Conservation (phyloP, 2,329 filamentous ascomycete genomes). For the Colletotrichum chrysophilum region DNA sequence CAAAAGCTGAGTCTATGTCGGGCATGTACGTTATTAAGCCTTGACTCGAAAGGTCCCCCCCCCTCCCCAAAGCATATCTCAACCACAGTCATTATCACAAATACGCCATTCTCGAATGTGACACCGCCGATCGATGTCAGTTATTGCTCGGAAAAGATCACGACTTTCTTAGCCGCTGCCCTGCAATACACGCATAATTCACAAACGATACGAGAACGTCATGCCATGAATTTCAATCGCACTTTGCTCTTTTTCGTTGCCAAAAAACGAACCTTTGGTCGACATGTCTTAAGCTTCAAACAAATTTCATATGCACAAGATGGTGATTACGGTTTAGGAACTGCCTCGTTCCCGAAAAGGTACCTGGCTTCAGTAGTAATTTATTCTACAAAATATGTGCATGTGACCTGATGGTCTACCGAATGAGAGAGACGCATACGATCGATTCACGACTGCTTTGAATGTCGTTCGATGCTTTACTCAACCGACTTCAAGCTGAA, state of each 20-base stretch:
- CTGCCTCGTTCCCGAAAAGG: accelerated
- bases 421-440: background rate
- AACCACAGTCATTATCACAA: accelerated
- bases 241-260: accelerated
- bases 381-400: accelerated
- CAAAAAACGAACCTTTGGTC: background rate
- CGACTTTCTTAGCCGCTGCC: too few species aligned
- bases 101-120: too few species aligned
- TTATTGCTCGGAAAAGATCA: too few species aligned
- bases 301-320: background rate
- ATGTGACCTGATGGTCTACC: accelerated
- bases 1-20: too few species aligned
- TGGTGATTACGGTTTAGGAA: accelerated
- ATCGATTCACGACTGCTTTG: background rate
- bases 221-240: accelerated
- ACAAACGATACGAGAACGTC: too few species aligned
- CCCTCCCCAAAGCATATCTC: background rate
- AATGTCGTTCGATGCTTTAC: background rate
- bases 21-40: too few species aligned
- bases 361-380: accelerated
- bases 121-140: too few species aligned
- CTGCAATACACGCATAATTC: too few species aligned
- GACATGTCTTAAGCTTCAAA: too few species aligned
- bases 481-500: background rate
- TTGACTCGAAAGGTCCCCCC: too few species aligned